Evolutionary conservation across 139 green algal species (phyloP), one percentile per base, ranked within the genome.

Genomic region (Chlamydomonas sp.): DNA sequence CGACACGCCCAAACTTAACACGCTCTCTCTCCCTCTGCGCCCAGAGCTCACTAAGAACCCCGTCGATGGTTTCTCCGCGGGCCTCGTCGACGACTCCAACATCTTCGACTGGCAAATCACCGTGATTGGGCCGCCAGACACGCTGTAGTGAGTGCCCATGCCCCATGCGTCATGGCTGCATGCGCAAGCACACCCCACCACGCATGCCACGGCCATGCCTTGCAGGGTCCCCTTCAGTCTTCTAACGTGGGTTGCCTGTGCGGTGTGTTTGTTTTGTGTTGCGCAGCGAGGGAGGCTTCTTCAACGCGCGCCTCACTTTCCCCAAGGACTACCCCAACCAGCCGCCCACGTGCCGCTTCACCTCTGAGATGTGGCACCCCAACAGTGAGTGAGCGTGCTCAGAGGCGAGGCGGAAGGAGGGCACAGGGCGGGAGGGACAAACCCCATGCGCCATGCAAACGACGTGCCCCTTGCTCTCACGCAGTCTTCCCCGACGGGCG

Each of bases 81-180:
- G 95, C 0, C 80, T 99, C 3, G 87, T 95, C 31, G 91, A 98
- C 70, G 95, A 99, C 65, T 90, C 78, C 64, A 97, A 98, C 77
- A 69, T 99, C 1, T 98, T 98, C 67, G 92, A 99, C 76, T 99
- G 95, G 95, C 75, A 90, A 36, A 83, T 99, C 28, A 98, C 91
- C 16, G 90, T 99, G 63, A 96, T 99, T 63, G 95, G 95, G 0
- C 95, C 95, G 6, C 94, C 94, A 48, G 95, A 99, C 58, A 99
- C 95, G 0, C 75, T 96, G 0, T 99, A 99, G 89, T 94, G 69
- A 81, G 86, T 83, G 10, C 29, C n/a, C n/a, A n/a, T n/a, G n/a
- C n/a, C n/a, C n/a, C n/a, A n/a, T n/a, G n/a, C n/a, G n/a, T n/a
- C n/a, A n/a, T n/a, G n/a, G n/a, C n/a, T n/a, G n/a, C n/a, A n/a